phyloP scores from a whole-genome alignment of 1,139 yeast genomes.

The Sugiyamaella xylanicola region DNA sequence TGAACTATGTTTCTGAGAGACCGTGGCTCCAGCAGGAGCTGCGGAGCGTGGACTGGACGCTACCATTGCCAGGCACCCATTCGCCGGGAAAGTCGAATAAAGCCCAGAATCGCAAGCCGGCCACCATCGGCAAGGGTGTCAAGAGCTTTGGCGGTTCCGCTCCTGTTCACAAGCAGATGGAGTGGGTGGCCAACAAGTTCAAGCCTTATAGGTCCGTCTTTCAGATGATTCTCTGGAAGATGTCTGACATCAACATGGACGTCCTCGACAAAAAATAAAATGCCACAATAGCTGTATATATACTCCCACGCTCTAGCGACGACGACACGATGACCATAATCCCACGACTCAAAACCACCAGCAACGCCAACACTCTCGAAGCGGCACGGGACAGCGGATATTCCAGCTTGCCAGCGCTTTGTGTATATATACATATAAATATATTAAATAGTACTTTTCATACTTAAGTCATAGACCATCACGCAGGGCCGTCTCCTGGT shows the following conservation, averaged over 20 bases:
- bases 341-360: too few species aligned
- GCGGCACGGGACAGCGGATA: too few species aligned
- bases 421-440: too few species aligned
- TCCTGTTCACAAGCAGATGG: conserved; percentile 41
- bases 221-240: conserved; percentile 75
- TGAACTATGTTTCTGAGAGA: conserved; percentile 59
- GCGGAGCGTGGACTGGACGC: conserved; percentile 41
- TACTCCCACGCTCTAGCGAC: neutral
- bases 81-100: conserved; percentile 40
- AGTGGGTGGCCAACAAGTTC: conserved; percentile 58
- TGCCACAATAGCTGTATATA: neutral
- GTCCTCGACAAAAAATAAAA: conserved; percentile 24
- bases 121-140: conserved; percentile 41
- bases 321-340: neutral
- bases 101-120: conserved; percentile 34
- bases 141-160: conserved; percentile 37
- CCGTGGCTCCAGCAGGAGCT: conserved; percentile 54
- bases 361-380: too few species aligned
- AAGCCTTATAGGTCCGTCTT: conserved; percentile 69
- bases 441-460: conserved; percentile 7
- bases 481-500: conserved; percentile 26
- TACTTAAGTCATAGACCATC: neutral
- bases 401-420: too few species aligned
- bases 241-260: conserved; percentile 58
- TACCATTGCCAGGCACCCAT: conserved; percentile 29